Evolutionary conservation across 345 rosid species (phyloP), one percentile per base, ranked within the genome.

Genomic region (Odontarrhena argentea): DNA sequence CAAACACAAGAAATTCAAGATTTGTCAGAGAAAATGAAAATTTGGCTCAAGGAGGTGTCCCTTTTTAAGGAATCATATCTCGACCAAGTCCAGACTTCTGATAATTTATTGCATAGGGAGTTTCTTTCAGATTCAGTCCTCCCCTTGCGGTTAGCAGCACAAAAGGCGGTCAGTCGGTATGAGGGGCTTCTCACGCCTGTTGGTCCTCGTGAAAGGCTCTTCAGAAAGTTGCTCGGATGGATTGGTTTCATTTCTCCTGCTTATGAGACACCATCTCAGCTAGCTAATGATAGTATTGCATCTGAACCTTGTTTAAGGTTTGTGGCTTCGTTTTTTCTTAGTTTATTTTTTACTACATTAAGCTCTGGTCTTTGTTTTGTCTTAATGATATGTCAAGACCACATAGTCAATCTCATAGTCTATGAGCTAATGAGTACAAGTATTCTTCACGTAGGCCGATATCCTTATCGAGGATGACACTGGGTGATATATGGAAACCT

Each of bases 401-500:
- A 11, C 1, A 43, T 55, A 6, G 6, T 32, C 36, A 18, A 5
- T 49, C 7, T 8, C 4, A 32, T 32, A 32, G 36, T 32, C 36
- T 4, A 32, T 32, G 8, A 51, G 50, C 49, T 60, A 43, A 67
- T 67, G 66, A 67, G 77, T 65, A 3, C 28, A 56, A 48, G 11
- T 65, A 32, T 26, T 73, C 56, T 76, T 76, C 60, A 7, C 13
- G 75, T 86, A 89, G 98, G 85, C 89, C 96, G 8, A 87, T 73
- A 8, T 83, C 79, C 77, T 82, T 93, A 68, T 86, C 98, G 73
- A 89, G 97, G 84, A 87, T 93, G 80, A 86, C 97, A 65, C 84
- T 89, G 43, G 80, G 80, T 77, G 98, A 93, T 77, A 83, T 87
- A 74, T 93, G 98, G 98, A 89, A 76, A 78, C 97, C 98, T 48